phyloP scores from a whole-genome alignment of 202 grass and related monocot genomes.

The Eragrostis tef region DNA sequence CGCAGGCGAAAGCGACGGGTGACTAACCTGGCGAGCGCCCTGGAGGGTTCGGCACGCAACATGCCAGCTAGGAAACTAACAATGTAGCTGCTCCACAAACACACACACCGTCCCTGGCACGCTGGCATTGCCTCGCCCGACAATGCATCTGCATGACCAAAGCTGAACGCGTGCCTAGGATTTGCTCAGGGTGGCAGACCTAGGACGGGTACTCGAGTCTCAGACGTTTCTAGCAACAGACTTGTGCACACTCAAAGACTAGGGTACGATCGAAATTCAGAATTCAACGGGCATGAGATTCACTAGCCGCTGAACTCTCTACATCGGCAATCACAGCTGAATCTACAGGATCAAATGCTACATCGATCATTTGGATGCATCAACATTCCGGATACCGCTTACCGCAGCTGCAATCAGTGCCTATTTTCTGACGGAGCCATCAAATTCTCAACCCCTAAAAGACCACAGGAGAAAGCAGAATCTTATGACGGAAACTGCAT shows the following conservation, averaged over 20 bases:
- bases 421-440: background rate
- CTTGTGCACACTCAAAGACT: slow-evolving; percentile 5
- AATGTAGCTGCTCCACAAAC: too few species aligned
- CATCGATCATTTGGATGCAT: background rate
- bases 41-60: too few species aligned
- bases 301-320: background rate
- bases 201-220: background rate
- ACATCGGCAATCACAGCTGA: background rate
- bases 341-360: background rate
- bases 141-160: too few species aligned
- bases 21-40: too few species aligned
- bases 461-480: background rate
- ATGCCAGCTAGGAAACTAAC: too few species aligned
- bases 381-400: background rate
- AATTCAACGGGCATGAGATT: background rate
- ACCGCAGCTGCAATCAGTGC: background rate
- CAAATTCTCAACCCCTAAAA: background rate
- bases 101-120: too few species aligned
- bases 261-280: background rate
- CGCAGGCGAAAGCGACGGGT: too few species aligned
- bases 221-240: background rate
- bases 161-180: background rate
- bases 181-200: background rate
- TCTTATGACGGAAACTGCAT: background rate
- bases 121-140: too few species aligned